phyloP scores from a whole-genome alignment of 352 stramenopile genomes.

The Pythium folliculosum region DNA sequence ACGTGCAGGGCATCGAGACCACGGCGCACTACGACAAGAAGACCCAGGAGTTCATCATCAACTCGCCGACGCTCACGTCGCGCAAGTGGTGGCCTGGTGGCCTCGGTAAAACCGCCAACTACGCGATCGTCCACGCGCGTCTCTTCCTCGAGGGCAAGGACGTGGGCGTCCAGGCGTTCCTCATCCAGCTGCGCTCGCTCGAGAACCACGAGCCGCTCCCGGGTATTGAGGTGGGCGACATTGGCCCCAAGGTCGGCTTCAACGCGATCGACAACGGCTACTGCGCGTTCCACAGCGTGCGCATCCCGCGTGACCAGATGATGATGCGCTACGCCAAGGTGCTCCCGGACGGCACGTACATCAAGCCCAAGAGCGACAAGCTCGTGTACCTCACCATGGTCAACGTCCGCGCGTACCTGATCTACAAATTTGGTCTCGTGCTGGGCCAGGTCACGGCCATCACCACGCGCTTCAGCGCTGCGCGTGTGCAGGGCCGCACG shows the following conservation, averaged over 20 bases:
- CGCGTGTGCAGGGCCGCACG: constrained; percentile 45
- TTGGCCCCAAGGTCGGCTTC: constrained; percentile 93
- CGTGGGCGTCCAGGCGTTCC: constrained; percentile 93
- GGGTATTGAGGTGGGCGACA: constrained; percentile 90
- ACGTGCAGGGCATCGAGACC: constrained; percentile 91
- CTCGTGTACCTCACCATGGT: constrained; percentile 69
- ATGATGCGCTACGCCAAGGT: constrained; percentile 57
- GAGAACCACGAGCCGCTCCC: constrained; percentile 77
- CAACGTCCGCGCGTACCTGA: constrained; percentile 38
- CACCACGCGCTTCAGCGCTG: constrained; percentile 55
- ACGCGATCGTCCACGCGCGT: constrained; percentile 92
- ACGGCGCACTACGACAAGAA: constrained; percentile 90
- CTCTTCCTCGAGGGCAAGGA: constrained; percentile 59
- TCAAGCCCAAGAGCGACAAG: constrained; percentile 66
- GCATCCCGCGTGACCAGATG: constrained; percentile 77
- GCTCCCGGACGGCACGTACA: constrained; percentile 53
- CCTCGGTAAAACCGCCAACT: constrained; percentile 88
- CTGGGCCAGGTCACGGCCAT: constrained; percentile 42
- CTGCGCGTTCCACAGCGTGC: constrained; percentile 81
- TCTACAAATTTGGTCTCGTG: constrained; percentile 25
- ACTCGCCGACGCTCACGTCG: constrained; percentile 93
- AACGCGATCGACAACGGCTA: constrained; percentile 93
- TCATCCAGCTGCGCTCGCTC: constrained; percentile 89
- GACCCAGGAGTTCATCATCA: constrained; percentile 91
- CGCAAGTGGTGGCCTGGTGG: constrained; percentile 97